These are phyloP conservation scores for Filosporella fistucella DNA, from an alignment of 495 filamentous ascomycete species.

Conservation along the genomic window DNA sequence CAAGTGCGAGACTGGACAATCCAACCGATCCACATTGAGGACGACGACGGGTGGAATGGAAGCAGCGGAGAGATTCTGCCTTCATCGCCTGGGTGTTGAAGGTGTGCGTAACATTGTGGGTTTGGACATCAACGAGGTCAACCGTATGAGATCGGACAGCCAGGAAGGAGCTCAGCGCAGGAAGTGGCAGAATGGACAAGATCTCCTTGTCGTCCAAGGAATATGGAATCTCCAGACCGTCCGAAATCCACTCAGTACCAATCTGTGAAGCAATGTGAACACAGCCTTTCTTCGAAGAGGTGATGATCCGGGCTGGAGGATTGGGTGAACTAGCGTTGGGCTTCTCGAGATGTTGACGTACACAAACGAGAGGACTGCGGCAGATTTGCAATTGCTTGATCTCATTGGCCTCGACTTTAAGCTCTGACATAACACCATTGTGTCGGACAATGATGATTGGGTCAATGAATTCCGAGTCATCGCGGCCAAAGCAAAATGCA, in stretches of 20 bases:
- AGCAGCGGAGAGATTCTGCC: constrained; percentile 44
- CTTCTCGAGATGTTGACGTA: constrained; percentile 35
- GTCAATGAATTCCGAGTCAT: constrained; percentile 27
- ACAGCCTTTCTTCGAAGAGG: constrained; percentile 36
- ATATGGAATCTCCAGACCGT: constrained; percentile 26
- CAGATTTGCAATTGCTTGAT: constrained; percentile 35
- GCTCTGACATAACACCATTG: constrained; percentile 52
- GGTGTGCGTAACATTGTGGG: constrained; percentile 45
- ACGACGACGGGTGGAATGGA: constrained; percentile 38
- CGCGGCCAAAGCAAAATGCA: constrained; percentile 51
- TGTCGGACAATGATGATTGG: constrained; percentile 50
- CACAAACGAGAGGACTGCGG: constrained; percentile 38
- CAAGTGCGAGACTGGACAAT: constrained; percentile 46
- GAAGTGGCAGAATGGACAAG: constrained; percentile 30
- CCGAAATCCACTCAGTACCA: constrained; percentile 24
- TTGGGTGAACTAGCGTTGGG: constrained; percentile 12
- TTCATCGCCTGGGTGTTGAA: constrained; percentile 53
- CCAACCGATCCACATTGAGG: constrained; percentile 43
- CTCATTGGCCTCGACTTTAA: constrained; percentile 30
- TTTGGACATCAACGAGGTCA: constrained; percentile 48
- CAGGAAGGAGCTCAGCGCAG: constrained; percentile 43
- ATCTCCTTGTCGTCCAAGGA: constrained; percentile 26
- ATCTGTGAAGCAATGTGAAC: constrained; percentile 39
- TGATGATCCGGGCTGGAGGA: constrained; percentile 28
- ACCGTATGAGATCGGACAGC: constrained; percentile 41